These are phyloP conservation scores for Phytophthora citrophthora DNA, from an alignment of 352 stramenopile species.

Conservation along the genomic window DNA sequence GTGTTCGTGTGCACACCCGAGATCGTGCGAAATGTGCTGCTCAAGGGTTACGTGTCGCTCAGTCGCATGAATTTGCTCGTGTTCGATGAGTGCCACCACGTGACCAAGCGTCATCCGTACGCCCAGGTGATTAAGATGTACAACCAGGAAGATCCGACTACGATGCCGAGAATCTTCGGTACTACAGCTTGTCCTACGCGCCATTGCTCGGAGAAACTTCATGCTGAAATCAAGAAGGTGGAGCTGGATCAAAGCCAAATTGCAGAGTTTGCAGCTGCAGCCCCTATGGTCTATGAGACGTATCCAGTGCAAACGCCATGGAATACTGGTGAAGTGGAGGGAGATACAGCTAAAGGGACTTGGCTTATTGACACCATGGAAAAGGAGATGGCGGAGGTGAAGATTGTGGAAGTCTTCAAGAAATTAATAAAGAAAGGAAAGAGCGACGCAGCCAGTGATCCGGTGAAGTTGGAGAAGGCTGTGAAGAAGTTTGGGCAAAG, in stretches of 20 bases:
- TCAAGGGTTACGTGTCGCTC: conserved; percentile 85
- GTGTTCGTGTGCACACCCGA: conserved; percentile 91
- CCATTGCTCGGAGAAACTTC: conserved; percentile 73
- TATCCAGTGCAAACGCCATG: conserved; percentile 52
- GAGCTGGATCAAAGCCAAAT: conserved; percentile 63
- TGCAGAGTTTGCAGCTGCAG: conserved; percentile 65
- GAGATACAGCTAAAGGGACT: background rate
- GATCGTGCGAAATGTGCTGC: conserved; percentile 83
- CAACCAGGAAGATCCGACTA: conserved; percentile 32
- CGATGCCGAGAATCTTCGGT: conserved; percentile 83
- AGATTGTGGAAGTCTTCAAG: conserved; percentile 50
- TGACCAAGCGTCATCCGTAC: conserved; percentile 90
- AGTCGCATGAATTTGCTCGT: conserved; percentile 84
- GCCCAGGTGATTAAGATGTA: conserved; percentile 89
- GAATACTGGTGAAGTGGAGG: conserved; percentile 23
- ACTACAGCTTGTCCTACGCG: conserved; percentile 82
- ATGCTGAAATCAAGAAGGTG: conserved; percentile 76
- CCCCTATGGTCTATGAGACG: conserved; percentile 67
- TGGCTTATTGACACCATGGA: conserved; percentile 50
- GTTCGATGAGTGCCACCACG: conserved; percentile 92
- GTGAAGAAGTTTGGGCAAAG: conserved; percentile 62
- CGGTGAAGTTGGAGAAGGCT: conserved; percentile 51
- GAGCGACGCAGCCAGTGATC: conserved; percentile 39
- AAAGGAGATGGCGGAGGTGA: conserved; percentile 53
- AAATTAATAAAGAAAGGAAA: conserved; percentile 67